Conservation (phyloP, 1,139 yeast genomes). For the Blastobotrys apis region DNA sequence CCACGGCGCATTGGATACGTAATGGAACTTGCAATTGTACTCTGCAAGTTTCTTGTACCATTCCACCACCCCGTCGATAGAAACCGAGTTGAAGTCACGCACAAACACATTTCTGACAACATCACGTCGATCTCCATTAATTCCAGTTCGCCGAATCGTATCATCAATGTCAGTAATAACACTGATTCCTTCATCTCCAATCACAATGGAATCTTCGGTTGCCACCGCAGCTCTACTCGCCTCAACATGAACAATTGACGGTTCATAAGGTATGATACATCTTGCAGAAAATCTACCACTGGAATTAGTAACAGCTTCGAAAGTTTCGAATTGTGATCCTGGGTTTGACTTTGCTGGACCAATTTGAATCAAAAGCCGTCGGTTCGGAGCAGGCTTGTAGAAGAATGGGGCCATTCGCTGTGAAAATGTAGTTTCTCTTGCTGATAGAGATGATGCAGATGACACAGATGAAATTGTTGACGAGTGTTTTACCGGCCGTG, state of each 20-base stretch:
- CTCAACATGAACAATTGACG: slow-evolving; percentile 24
- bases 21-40: slow-evolving; percentile 61
- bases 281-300: slow-evolving; percentile 38
- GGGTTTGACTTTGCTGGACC: slow-evolving; percentile 15
- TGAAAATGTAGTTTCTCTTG: slow-evolving; percentile 18
- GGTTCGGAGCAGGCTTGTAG: slow-evolving; percentile 27
- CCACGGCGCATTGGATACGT: slow-evolving; percentile 95
- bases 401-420: slow-evolving; percentile 28
- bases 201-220: slow-evolving; percentile 18
- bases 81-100: slow-evolving; percentile 59
- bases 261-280: slow-evolving; percentile 28
- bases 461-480: not conserved
- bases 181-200: slow-evolving; percentile 51
- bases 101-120: slow-evolving; percentile 73
- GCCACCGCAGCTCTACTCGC: slow-evolving; percentile 22
- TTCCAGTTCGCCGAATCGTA: slow-evolving; percentile 86
- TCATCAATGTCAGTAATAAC: slow-evolving; percentile 93
- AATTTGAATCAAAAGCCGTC: slow-evolving; percentile 19
- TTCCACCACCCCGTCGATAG: slow-evolving; percentile 63
- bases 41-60: slow-evolving; percentile 54
- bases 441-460: not conserved
- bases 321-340: slow-evolving; percentile 5
- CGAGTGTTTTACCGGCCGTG: not conserved
- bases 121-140: slow-evolving; percentile 79
- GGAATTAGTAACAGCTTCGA: slow-evolving; percentile 27